Base-by-base conservation (phyloP, 179 eudicot species). In the Monotropa hypopitys region DNA sequence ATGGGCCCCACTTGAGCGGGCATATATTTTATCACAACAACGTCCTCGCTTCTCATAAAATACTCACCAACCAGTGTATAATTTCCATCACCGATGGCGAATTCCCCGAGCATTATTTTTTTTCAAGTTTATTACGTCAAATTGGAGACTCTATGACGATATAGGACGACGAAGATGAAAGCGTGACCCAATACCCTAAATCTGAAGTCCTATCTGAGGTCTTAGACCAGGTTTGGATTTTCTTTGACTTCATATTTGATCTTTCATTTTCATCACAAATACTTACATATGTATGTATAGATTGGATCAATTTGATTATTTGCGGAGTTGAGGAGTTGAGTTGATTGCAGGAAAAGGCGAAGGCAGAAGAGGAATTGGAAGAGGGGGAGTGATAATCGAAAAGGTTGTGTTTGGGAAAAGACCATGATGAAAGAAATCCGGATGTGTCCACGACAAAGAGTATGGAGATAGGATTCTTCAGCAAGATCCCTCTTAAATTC, bases 401-500 rank as follows among this genome's bases (percentile, higher is more conserved):
- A 86, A 88, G 88, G 84, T 57, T 68, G 73, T 80, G 87, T 45
- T 56, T 76, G 43, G 89, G 84, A 54, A 82, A 75, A 65, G 84
- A 81, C 51, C 72, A n/a, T 10, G 80, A 59, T 6, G 75, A 61
- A 23, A 62, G 47, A 26, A 56, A 63, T 6, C 35, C 61, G 4
- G 62, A 18, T 50, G 73, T 74, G 28, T 50, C 42, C 4, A n/a
- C 50, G 70, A 40, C 62, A 9, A 75, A 33, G 81, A 83, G 87
- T 81, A 87, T 91, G 42, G 93, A 93, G 12, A 86, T 84, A 46
- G 97, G 95, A 53, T 65, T 88, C 51, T 84, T 93, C 73, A 85
- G 95, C 86, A 87, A 87, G 84, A 83, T 95, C 42, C 99, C 97
- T 70, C 92, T 95, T 26, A 97, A 95, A 83, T 86, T 95, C 76